These are phyloP conservation scores for Diaporthe amygdali DNA, from an alignment of 2,329 filamentous ascomycete species.

Conservation along the genomic window DNA sequence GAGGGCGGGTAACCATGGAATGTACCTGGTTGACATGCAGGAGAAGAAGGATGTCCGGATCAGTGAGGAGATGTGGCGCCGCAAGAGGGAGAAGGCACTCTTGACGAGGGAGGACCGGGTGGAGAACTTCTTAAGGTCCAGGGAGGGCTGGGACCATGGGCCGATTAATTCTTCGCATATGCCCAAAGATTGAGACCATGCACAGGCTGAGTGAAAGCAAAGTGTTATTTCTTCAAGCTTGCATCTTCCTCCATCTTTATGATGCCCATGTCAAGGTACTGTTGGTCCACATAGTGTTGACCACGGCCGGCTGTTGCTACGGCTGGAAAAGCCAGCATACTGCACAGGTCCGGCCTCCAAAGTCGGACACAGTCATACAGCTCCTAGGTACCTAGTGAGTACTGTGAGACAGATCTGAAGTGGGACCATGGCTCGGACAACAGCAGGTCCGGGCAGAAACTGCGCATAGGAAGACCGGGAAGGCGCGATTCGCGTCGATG, in stretches of 20 bases:
- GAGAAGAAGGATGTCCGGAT: slow-evolving; percentile 71
- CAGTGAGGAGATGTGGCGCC: slow-evolving; percentile 60
- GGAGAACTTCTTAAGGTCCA: slow-evolving; percentile 75
- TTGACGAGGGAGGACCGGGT: slow-evolving; percentile 70
- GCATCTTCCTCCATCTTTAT: background rate
- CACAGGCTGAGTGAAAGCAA: background rate
- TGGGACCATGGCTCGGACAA: too few relatives aligned
- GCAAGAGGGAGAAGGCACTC: slow-evolving; percentile 57
- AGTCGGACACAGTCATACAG: background rate
- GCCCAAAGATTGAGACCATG: slow-evolving; percentile 6
- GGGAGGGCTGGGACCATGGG: slow-evolving; percentile 55
- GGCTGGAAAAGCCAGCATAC: background rate
- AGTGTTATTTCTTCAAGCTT: background rate
- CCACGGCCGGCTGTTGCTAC: too few relatives aligned
- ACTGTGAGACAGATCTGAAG: too few relatives aligned
- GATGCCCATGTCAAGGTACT: background rate
- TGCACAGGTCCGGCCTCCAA: background rate
- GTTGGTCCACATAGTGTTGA: too few relatives aligned
- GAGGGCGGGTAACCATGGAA: slow-evolving; percentile 67
- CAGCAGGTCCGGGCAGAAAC: too few relatives aligned
- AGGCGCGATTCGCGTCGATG: too few relatives aligned
- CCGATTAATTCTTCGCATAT: background rate
- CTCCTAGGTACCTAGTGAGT: too few relatives aligned
- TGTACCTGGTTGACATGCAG: slow-evolving; percentile 69
- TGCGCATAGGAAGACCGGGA: too few relatives aligned